phyloP scores from a whole-genome alignment of 2,329 filamentous ascomycete genomes.

The Alternaria rosae region DNA sequence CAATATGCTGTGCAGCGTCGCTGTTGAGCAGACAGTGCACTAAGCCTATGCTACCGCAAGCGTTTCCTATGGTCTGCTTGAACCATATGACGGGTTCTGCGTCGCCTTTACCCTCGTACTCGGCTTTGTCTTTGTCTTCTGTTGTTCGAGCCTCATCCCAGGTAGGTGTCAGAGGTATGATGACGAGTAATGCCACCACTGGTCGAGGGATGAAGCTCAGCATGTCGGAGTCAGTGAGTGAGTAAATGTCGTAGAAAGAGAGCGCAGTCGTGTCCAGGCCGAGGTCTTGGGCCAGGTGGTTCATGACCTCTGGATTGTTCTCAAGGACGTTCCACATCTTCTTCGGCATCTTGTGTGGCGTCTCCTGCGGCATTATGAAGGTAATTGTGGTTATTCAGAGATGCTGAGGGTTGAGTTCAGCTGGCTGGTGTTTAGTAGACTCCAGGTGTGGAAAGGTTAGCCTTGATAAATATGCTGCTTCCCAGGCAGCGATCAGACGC shows the following conservation, averaged over 20 bases:
- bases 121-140: slow-evolving; percentile 51
- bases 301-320: slow-evolving; percentile 65
- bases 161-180: slow-evolving; percentile 55
- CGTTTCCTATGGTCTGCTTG: slow-evolving; percentile 65
- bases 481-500: slow-evolving; percentile 15
- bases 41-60: slow-evolving; percentile 66
- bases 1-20: slow-evolving; percentile 53
- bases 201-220: slow-evolving; percentile 61
- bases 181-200: slow-evolving; percentile 62
- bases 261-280: slow-evolving; percentile 55
- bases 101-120: slow-evolving; percentile 57
- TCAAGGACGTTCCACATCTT: slow-evolving; percentile 48
- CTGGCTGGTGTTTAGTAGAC: not conserved
- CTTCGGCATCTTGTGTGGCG: slow-evolving; percentile 26
- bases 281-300: slow-evolving; percentile 57
- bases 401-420: not conserved
- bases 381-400: not conserved
- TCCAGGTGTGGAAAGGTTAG: not conserved
- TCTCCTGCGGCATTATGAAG: not conserved
- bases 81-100: slow-evolving; percentile 66
- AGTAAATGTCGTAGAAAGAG: slow-evolving; percentile 63
- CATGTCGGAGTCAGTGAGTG: slow-evolving; percentile 59
- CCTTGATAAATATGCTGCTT: not conserved
- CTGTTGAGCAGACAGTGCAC: slow-evolving; percentile 64
- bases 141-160: slow-evolving; percentile 51